Evolutionary conservation across 345 rosid species (phyloP).

Genomic region (Heritiera fomes): DNA sequence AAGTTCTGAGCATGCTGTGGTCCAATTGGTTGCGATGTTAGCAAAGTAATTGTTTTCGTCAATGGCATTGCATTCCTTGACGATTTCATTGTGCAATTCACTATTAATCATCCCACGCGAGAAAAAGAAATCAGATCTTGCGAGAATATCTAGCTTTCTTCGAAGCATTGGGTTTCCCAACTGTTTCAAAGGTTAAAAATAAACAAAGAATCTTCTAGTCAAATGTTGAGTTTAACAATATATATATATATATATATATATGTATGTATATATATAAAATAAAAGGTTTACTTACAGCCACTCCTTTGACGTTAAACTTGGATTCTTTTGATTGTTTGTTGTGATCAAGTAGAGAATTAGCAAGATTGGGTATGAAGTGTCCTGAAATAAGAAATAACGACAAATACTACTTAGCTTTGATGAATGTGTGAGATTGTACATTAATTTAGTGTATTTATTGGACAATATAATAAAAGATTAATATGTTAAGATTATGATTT

Average conservation of each 20-base stretch:
- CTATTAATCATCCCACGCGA: not conserved
- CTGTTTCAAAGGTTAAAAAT: not conserved
- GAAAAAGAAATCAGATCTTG: not conserved
- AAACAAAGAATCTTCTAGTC: not conserved
- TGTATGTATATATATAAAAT: no score
- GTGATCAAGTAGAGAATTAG: not conserved
- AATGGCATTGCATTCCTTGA: not conserved
- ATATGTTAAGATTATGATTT: no score
- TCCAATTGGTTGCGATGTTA: not conserved
- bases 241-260: not conserved
- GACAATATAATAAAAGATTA: not conserved
- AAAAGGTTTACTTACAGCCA: not conserved
- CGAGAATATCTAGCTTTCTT: not conserved
- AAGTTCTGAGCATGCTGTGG: not conserved
- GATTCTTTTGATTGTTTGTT: not conserved
- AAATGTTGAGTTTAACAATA: not conserved
- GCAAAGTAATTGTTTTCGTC: not conserved
- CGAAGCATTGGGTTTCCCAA: slow-evolving; percentile 16
- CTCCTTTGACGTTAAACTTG: not conserved
- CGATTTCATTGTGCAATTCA: not conserved
- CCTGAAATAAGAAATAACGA: not conserved
- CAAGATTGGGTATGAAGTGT: not conserved
- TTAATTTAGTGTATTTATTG: no score
- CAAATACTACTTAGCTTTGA: no score
- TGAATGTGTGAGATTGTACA: no score